phyloP scores from a whole-genome alignment of 164 flowering plant species.

The Cinnamomum chago region DNA sequence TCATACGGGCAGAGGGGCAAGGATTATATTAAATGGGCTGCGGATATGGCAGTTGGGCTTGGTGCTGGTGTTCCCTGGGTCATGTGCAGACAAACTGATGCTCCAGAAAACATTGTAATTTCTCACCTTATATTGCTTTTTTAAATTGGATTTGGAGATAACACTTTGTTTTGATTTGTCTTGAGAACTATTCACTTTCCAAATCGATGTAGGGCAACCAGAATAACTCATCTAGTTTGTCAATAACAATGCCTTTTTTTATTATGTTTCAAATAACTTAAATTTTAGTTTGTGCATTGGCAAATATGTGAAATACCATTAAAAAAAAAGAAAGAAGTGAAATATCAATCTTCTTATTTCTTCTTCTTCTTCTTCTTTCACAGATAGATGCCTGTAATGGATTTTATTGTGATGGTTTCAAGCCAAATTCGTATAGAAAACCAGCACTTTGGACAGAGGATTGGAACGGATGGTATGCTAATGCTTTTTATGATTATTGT shows the following conservation, averaged over 20 bases:
- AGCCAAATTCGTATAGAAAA: constrained; percentile 70
- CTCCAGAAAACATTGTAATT: constrained; percentile 57
- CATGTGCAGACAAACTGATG: constrained; percentile 93
- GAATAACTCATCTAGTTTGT: background rate
- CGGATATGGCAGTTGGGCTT: constrained; percentile 79
- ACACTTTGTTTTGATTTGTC: background rate
- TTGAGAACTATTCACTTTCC: background rate
- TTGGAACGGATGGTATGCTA: constrained; percentile 93
- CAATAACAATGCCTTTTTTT: background rate
- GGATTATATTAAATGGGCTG: constrained; percentile 86
- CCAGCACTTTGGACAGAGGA: constrained; percentile 91
- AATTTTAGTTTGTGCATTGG: constrained; percentile 7
- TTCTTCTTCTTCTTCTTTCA: constrained; percentile 9
- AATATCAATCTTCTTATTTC: background rate
- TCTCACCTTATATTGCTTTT: background rate
- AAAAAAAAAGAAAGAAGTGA: background rate
- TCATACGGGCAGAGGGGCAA: constrained; percentile 59
- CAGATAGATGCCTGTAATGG: constrained; percentile 95
- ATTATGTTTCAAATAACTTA: background rate
- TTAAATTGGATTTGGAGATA: background rate
- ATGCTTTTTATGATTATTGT: constrained; percentile 4
- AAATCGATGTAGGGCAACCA: background rate
- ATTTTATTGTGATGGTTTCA: constrained; percentile 83
- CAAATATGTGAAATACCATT: background rate
- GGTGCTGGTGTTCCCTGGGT: constrained; percentile 98